These are phyloP conservation scores for Phytophthora boehmeriae DNA, from an alignment of 352 stramenopile genomes.

Conservation along the genomic window DNA sequence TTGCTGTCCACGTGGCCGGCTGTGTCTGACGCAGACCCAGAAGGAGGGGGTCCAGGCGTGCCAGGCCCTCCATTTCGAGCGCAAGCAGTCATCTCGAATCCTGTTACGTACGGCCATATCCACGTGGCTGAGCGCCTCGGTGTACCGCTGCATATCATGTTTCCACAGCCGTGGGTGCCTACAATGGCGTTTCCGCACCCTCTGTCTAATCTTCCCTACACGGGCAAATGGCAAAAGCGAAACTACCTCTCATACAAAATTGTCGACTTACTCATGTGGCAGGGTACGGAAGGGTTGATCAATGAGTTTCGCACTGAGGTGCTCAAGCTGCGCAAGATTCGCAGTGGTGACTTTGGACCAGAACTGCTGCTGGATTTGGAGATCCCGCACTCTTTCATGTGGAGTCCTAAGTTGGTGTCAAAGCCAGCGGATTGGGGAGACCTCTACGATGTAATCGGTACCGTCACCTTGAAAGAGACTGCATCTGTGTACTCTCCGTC, in stretches of 20 bases:
- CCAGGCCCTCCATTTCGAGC: conserved; percentile 71
- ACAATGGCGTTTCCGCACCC: conserved; percentile 90
- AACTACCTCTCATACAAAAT: conserved; percentile 87
- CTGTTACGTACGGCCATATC: conserved; percentile 91
- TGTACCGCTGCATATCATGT: conserved; percentile 94
- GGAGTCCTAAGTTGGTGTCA: conserved; percentile 79
- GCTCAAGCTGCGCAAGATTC: conserved; percentile 58
- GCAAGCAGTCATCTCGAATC: conserved; percentile 93
- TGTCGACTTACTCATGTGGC: conserved; percentile 82
- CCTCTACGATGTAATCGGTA: conserved; percentile 87
- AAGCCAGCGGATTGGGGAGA: conserved; percentile 88
- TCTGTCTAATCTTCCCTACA: conserved; percentile 81
- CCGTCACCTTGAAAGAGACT: conserved; percentile 57
- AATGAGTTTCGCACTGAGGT: conserved; percentile 79
- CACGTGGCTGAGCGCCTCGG: conserved; percentile 91
- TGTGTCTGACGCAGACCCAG: conserved; percentile 71
- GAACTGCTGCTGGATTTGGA: conserved; percentile 61
- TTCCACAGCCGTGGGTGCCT: conserved; percentile 87
- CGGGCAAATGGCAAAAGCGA: conserved; percentile 43
- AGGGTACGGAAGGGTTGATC: conserved; percentile 59
- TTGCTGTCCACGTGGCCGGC: conserved; percentile 87
- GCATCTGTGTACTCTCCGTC: conserved; percentile 47
- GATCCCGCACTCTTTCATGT: conserved; percentile 91
- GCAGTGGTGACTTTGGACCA: conserved; percentile 50
- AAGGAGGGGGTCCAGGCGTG: conserved; percentile 49